Percentiles rank a stretch among this genome's conserved stretches.
Evolutionary conservation across 1,139 yeast genomes (phyloP).

Genomic region (Entelexis sorbosivorans): DNA sequence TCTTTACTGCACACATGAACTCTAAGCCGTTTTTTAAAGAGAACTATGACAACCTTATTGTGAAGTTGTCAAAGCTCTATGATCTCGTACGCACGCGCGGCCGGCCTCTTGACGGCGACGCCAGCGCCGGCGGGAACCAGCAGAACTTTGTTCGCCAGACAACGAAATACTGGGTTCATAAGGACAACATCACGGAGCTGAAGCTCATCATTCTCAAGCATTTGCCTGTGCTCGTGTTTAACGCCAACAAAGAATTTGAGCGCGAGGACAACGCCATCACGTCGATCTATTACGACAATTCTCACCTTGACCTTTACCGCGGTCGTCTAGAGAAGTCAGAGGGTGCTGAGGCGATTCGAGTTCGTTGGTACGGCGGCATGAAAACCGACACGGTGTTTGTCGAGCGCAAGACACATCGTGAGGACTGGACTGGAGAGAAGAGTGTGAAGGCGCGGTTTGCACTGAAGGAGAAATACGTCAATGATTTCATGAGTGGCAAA

Average conservation of each 20-base stretch:
- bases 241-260: conserved; percentile 91
- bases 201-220: conserved; percentile 86
- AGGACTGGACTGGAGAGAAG: conserved; percentile 99
- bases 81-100: conserved; percentile 93
- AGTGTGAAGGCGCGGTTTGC: conserved; percentile 94
- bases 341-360: conserved; percentile 97
- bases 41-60: conserved; percentile 79
- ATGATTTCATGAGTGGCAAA: conserved; percentile 68
- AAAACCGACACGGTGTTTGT: conserved; percentile 81
- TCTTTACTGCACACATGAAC: conserved; percentile 83
- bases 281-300: conserved; percentile 87
- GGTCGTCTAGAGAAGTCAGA: conserved; percentile 93
- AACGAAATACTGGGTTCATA: conserved; percentile 98
- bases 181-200: conserved; percentile 95
- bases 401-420: conserved; percentile 95
- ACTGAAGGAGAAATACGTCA: conserved; percentile 80
- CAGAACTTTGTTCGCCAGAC: conserved; percentile 98
- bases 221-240: conserved; percentile 90
- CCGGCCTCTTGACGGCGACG: conserved; percentile 85
- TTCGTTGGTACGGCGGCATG: conserved; percentile 99
- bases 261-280: conserved; percentile 91
- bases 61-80: conserved; percentile 75
- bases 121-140: conserved; percentile 93
- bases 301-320: conserved; percentile 76
- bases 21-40: conserved; percentile 93